Evolutionary conservation across 768 basidiomycete species (phyloP), one percentile per base, ranked within the genome.

Genomic region (Boletus patriciae): DNA sequence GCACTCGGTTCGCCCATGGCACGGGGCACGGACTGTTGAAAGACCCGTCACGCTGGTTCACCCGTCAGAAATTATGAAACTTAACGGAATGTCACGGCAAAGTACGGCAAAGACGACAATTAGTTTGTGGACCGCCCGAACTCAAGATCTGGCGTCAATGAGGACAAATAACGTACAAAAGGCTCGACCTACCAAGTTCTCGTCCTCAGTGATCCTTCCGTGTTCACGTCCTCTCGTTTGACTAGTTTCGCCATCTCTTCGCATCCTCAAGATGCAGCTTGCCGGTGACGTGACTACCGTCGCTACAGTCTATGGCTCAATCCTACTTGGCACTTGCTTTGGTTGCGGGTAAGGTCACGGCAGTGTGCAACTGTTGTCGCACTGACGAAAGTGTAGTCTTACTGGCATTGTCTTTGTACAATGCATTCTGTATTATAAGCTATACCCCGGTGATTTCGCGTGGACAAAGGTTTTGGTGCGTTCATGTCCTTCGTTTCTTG

Each of bases 81-180:
- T 11, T 64, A 54, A 66, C 64, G 67, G 40, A 65, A 67, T 49
- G 15, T 49, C 41, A 46, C 64, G 58, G 53, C 43, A 50, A 55
- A n/a, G 33, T 37, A 46, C 64, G 58, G 53, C 43, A 50, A 55
- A n/a, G 33, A 34, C 21, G 50, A 52, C 36, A 62, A 59, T 64
- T 59, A 38, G 44, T 57, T 43, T 55, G 4, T 34, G 46, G 44
- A 38, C 59, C 46, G 51, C 57, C 44, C 57, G n/a, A 64, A 58
- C 55, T 45, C 52, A 62, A 61, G 55, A 63, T 66, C 63, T 53
- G 33, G 51, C 38, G 48, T 70, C 71, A 72, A 70, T 69, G 65
- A 61, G 54, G 52, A 63, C 69, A 66, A 70, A 73, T 63, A 71
- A 73, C 61, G 57, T 71, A 70, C 67, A 73, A 71, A 71, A 69